These are phyloP conservation scores for Coix lacrymajobi DNA, from an alignment of 176 grass and related monocot species.

Conservation along the genomic window DNA sequence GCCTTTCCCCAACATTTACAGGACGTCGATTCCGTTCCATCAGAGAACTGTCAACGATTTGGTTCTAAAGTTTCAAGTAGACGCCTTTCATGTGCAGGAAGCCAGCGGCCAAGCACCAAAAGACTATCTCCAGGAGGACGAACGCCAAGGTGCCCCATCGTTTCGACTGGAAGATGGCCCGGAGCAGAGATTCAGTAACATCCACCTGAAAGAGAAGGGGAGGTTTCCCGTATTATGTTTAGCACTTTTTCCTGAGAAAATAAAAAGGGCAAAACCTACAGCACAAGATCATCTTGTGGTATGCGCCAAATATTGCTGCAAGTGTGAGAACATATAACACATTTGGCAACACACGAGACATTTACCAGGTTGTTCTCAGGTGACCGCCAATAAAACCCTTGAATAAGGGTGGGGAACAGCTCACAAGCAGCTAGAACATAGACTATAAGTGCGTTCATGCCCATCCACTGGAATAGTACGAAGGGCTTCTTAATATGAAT, in stretches of 20 bases:
- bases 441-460: constrained; percentile 89
- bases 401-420: constrained; percentile 66
- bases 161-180: constrained; percentile 52
- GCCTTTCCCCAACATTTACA: neutral
- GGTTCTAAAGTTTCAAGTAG: constrained; percentile 65
- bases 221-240: neutral
- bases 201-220: constrained; percentile 47
- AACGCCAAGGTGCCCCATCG: constrained; percentile 76
- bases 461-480: constrained; percentile 93
- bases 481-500: constrained; percentile 54
- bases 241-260: neutral
- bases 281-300: neutral
- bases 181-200: constrained; percentile 53
- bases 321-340: neutral
- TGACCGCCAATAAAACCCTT: constrained; percentile 88
- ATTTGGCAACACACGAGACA: neutral
- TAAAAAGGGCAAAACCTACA: neutral
- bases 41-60: neutral
- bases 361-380: constrained; percentile 73
- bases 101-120: constrained; percentile 72
- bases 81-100: constrained; percentile 74
- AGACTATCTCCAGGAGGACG: constrained; percentile 72
- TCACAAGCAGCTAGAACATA: constrained; percentile 81
- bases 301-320: neutral
- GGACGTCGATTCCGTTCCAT: neutral